A percentile compares a stretch with the other conserved stretches of the same genome.
phyloP scores from a whole-genome alignment of 208 protist species.

The Phytomonas sp. region DNA sequence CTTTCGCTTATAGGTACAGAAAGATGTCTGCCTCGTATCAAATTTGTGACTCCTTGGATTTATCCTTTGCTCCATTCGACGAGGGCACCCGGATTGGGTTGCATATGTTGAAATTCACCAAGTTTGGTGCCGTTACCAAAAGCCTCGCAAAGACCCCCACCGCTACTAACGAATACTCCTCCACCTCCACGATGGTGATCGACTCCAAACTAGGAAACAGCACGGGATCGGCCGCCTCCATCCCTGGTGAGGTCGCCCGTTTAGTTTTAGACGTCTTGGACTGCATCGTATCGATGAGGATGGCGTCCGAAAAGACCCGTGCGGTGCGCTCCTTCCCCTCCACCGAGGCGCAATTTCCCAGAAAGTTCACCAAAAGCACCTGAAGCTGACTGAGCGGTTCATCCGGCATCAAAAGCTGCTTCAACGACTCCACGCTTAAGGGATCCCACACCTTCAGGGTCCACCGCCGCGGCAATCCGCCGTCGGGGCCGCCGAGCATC shows the following conservation, averaged over 20 bases:
- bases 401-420: conserved; percentile 28
- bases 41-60: not conserved
- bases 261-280: not conserved
- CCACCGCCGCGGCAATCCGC: conserved; percentile 25
- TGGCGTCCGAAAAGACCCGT: not conserved
- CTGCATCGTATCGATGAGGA: conserved; percentile 2
- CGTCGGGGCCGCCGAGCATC: conserved; percentile 22
- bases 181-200: conserved; percentile 55
- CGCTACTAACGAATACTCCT: conserved; percentile 23
- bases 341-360: conserved; percentile 15
- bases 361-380: conserved; percentile 63
- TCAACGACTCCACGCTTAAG: conserved; percentile 21
- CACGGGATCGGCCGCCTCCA: conserved; percentile 18
- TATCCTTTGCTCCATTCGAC: conserved; percentile 19
- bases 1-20: not conserved
- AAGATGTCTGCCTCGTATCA: not conserved
- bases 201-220: conserved; percentile 40
- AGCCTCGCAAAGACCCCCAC: conserved; percentile 34
- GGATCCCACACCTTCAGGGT: conserved; percentile 72
- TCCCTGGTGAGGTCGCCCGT: conserved; percentile 1
- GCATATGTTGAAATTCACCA: conserved; percentile 56
- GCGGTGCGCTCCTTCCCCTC: conserved; percentile 5
- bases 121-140: conserved; percentile 28
- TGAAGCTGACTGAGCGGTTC: conserved; percentile 22
- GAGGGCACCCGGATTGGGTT: conserved; percentile 24